A percentile compares a stretch with the other conserved stretches of the same genome.
Evolutionary conservation across 257 asterid genomes (phyloP).

Genomic region (Solanum piurae): DNA sequence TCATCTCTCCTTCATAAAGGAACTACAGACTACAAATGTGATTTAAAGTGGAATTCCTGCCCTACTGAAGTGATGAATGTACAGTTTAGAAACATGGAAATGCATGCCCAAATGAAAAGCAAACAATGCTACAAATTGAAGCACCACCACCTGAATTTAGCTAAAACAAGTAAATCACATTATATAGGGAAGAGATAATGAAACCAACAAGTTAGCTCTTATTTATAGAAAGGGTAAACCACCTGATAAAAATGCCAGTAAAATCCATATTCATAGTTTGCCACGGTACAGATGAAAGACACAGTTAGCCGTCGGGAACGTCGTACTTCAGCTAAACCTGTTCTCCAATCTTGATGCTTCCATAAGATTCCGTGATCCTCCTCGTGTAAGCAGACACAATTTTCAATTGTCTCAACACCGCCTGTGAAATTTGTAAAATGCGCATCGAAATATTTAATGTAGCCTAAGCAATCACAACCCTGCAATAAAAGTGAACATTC

Average conservation of each 20-base stretch:
- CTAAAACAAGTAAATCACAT: not conserved
- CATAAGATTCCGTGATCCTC: conserved; percentile 24
- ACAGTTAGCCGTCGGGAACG: conserved; percentile 18
- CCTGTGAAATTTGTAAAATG: conserved; percentile 21
- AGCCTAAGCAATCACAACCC: conserved; percentile 28
- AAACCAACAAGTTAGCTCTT: not conserved
- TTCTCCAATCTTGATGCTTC: conserved; percentile 30
- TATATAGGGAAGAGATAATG: not conserved
- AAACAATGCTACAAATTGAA: not conserved
- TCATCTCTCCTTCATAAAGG: not conserved
- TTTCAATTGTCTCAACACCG: conserved; percentile 20
- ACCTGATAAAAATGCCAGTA: conserved; percentile 26
- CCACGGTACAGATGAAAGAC: conserved; percentile 21
- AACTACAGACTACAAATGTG: not conserved
- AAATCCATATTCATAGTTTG: conserved; percentile 23
- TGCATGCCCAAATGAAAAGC: not conserved
- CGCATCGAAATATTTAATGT: conserved; percentile 17
- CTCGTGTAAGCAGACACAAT: conserved; percentile 26
- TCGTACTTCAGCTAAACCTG: conserved; percentile 23
- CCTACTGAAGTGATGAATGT: not conserved
- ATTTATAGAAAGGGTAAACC: not conserved
- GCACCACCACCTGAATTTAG: not conserved
- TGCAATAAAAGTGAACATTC: conserved; percentile 1
- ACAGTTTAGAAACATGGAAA: not conserved
- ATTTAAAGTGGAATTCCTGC: not conserved